Base-by-base conservation (phyloP, 805 yeast genomes). In the Tetrapisispora taiwanensis region DNA sequence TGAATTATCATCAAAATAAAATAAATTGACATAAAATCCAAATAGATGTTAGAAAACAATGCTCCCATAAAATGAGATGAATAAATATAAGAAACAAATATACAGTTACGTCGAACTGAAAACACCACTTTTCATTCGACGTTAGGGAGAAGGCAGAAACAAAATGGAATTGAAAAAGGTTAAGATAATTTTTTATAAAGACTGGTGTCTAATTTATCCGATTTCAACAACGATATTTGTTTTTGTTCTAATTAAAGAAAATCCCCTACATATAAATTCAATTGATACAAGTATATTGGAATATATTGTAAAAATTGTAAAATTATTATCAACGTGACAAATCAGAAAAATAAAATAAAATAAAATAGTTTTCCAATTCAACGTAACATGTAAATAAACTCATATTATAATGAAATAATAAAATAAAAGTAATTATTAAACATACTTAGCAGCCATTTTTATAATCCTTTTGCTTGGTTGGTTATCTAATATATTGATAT, bases 121-220 rank as follows among this genome's bases (percentile, higher is more conserved):
- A 44, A 58, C 64, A 60, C 65, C 63, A 63, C 64, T 59, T 58
- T 58, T 57, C 68, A 63, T 63, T 63, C 67, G 67, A 63, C 56
- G 63, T 43, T 48, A 54, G 65, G 66, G 66, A 62, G 45, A 24
- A 30, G 46, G 58, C 68, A 63, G 68, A 63, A 57, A 52, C 52
- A 53, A 37, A 44, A 51, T 50, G 66, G 62, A 60, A 52, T 44
- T 27, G 17, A 39, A 41, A 24, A 24, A 38, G 27, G 39, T 26
- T 30, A 30, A 19, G 27, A 27, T 12, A 12, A 19, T 13, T 19
- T 38, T 37, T 33, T 18, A 33, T 19, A 30, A 32, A 43, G 42
- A 43, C 24, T 33, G 52, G 52, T 50, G 55, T 28, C 28, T 27
- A 30, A 13, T 20, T 27, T 28, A 31, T 42, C 20, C 42, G 19